phyloP scores from a whole-genome alignment of 495 filamentous ascomycete species.

The Evernia prunastri region DNA sequence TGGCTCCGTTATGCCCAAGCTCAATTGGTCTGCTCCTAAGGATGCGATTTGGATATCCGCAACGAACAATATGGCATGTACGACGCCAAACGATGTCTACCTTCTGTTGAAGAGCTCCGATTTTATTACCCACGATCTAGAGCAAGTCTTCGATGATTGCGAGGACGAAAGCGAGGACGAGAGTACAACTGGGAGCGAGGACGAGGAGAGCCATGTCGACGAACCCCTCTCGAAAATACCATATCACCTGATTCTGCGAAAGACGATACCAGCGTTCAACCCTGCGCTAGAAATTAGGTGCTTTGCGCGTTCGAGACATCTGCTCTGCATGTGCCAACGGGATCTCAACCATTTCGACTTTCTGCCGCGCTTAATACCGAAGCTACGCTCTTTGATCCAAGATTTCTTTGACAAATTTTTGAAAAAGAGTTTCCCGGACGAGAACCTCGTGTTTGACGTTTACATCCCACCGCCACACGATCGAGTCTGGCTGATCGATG shows the following conservation, averaged over 20 bases:
- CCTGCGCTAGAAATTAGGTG: conserved; percentile 89
- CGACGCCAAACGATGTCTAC: conserved; percentile 82
- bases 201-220: not conserved
- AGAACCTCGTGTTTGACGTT: conserved; percentile 79
- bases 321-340: conserved; percentile 82
- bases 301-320: conserved; percentile 72
- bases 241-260: conserved; percentile 71
- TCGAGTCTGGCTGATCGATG: conserved; percentile 79
- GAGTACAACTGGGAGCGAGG: conserved; percentile 10
- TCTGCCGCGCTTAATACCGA: conserved; percentile 55
- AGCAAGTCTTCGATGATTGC: conserved; percentile 85
- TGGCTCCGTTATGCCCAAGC: conserved; percentile 78
- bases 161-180: conserved; percentile 35
- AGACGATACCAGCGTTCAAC: conserved; percentile 73
- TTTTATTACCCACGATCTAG: conserved; percentile 89
- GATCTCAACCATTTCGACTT: conserved; percentile 89
- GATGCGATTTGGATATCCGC: conserved; percentile 93
- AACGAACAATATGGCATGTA: conserved; percentile 86
- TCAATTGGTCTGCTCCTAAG: conserved; percentile 96
- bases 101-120: conserved; percentile 85
- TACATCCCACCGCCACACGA: conserved; percentile 77
- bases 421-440: conserved; percentile 71
- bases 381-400: conserved; percentile 55
- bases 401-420: conserved; percentile 69
- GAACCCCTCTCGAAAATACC: conserved; percentile 35